These are phyloP conservation scores for Fusarium fracticaudum DNA, from an alignment of 2,329 filamentous ascomycete species.

Conservation along the genomic window DNA sequence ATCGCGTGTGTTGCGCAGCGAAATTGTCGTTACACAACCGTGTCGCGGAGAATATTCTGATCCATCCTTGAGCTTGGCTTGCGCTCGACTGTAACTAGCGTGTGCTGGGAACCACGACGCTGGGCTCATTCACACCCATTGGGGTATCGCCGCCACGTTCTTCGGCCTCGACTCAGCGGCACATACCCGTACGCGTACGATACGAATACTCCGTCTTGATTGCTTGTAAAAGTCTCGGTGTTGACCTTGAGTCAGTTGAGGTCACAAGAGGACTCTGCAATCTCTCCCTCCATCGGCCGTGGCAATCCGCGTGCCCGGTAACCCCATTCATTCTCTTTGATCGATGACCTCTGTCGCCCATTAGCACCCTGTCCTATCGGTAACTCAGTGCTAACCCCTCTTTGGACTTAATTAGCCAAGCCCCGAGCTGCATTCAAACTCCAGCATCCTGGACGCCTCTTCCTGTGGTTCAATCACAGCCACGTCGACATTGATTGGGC, in stretches of 20 bases:
- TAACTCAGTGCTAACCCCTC: constrained; percentile 42
- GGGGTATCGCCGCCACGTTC: constrained; percentile 44
- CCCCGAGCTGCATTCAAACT: constrained; percentile 42
- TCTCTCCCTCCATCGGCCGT: constrained; percentile 38
- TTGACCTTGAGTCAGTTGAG: constrained; percentile 40
- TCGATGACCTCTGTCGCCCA: constrained; percentile 33
- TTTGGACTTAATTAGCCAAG: constrained; percentile 40
- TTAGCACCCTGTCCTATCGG: constrained; percentile 42
- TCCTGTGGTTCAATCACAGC: constrained; percentile 37
- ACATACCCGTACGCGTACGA: neutral
- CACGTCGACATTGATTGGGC: constrained; percentile 41
- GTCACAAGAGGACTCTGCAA: constrained; percentile 44
- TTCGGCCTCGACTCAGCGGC: constrained; percentile 35
- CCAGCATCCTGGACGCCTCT: constrained; percentile 40
- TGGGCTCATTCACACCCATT: constrained; percentile 45
- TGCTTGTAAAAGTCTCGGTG: constrained; percentile 34
- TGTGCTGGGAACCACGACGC: constrained; percentile 44
- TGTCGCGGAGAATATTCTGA: constrained; percentile 46
- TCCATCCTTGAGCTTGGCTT: constrained; percentile 44
- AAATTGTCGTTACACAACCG: constrained; percentile 43
- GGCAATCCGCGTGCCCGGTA: constrained; percentile 42
- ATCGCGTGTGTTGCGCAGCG: constrained; percentile 41
- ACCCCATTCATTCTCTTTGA: constrained; percentile 38
- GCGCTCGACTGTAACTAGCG: constrained; percentile 45
- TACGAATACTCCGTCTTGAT: constrained; percentile 22